These are phyloP conservation scores for Carpinus fangiana DNA, from an alignment of 306 rosid species.

Conservation along the genomic window DNA sequence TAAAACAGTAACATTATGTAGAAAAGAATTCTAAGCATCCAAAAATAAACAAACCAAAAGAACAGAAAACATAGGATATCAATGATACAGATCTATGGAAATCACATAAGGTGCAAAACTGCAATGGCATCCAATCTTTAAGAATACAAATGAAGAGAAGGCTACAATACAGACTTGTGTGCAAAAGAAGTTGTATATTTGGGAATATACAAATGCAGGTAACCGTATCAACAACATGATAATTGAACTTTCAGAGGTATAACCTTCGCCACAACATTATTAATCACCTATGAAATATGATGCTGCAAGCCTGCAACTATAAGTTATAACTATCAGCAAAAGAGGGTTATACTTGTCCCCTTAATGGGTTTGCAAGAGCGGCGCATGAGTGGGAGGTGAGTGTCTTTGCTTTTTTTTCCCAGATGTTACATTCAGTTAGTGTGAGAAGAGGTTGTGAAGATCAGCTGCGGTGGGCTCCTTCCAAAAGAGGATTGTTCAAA, in stretches of 20 bases:
- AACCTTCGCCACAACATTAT: background rate
- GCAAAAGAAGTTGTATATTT: background rate
- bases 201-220: background rate
- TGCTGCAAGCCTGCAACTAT: background rate
- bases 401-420: too few species aligned
- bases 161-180: background rate
- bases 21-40: slow-evolving; percentile 12
- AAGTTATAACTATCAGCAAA: background rate
- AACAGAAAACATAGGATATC: background rate
- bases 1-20: slow-evolving; percentile 51
- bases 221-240: background rate
- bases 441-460: too few species aligned
- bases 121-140: background rate
- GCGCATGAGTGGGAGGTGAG: too few species aligned
- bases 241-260: background rate
- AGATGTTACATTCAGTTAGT: too few species aligned
- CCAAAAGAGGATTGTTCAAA: too few species aligned
- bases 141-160: slow-evolving; percentile 14
- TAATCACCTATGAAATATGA: background rate
- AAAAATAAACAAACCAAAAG: background rate
- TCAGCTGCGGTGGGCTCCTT: too few species aligned
- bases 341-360: too few species aligned
- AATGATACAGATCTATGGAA: background rate
- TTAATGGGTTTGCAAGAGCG: too few species aligned
- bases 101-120: background rate